These are phyloP conservation scores for Paecilomyces variotii DNA, from an alignment of 2,329 filamentous ascomycete species.

Conservation along the genomic window DNA sequence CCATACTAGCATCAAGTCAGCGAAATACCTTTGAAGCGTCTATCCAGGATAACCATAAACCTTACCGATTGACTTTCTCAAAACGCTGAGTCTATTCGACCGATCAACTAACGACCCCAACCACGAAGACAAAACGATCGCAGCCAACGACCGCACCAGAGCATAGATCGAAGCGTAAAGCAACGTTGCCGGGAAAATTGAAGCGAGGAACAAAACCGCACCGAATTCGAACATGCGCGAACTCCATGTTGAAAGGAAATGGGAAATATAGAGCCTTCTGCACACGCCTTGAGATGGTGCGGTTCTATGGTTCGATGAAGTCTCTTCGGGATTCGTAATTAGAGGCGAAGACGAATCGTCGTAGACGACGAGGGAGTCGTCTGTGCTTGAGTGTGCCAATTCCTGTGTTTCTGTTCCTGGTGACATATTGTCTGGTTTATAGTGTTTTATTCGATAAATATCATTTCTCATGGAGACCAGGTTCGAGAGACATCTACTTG, in stretches of 20 bases:
- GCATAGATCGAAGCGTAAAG: slow-evolving; percentile 64
- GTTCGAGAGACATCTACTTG: not conserved
- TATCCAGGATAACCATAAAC: not conserved
- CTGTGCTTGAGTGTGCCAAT: not conserved
- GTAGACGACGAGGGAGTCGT: not conserved
- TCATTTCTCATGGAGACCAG: no score
- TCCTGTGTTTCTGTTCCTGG: not conserved
- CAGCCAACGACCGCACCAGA: slow-evolving; percentile 49
- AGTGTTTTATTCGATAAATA: not conserved
- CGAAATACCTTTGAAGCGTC: not conserved
- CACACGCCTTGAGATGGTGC: not conserved
- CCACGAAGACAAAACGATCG: slow-evolving; percentile 50
- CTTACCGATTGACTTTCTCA: slow-evolving; percentile 43
- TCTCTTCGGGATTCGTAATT: not conserved
- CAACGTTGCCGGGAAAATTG: slow-evolving; percentile 51
- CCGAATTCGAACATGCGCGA: slow-evolving; percentile 58
- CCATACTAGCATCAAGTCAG: slow-evolving; percentile 18
- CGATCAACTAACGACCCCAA: slow-evolving; percentile 55
- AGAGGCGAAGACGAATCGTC: not conserved
- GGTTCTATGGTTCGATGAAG: not conserved
- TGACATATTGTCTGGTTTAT: not conserved
- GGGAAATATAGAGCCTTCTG: slow-evolving; percentile 47
- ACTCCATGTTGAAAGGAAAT: slow-evolving; percentile 58
- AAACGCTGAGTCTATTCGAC: slow-evolving; percentile 42
- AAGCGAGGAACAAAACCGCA: slow-evolving; percentile 51